Conservation (phyloP, 164 flowering plant genomes). For the Euptelea pleiosperma region DNA sequence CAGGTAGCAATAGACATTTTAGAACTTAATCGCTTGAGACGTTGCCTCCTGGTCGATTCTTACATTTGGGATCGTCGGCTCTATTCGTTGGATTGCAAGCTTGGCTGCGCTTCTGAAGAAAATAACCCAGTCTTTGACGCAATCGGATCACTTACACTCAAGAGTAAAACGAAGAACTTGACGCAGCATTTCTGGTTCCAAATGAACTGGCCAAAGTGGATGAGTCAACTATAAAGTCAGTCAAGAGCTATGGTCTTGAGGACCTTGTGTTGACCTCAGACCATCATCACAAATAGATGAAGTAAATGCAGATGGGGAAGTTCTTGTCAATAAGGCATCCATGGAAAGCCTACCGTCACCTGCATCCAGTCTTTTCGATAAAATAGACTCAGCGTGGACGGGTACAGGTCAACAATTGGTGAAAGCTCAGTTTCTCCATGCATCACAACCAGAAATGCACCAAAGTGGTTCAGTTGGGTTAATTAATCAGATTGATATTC, state of each 20-base stretch:
- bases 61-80: slow-evolving; percentile 78
- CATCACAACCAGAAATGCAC: slow-evolving; percentile 22
- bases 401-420: slow-evolving; percentile 45
- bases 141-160: slow-evolving; percentile 16
- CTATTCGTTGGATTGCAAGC: slow-evolving; percentile 41
- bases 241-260: slow-evolving; percentile 16
- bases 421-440: slow-evolving; percentile 22
- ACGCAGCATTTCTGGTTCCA: slow-evolving; percentile 13
- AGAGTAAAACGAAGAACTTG: slow-evolving; percentile 23
- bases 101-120: slow-evolving; percentile 28
- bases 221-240: not conserved
- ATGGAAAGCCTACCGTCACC: slow-evolving; percentile 35
- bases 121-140: slow-evolving; percentile 20
- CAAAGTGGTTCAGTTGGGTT: slow-evolving; percentile 24
- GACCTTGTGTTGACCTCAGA: slow-evolving; percentile 13
- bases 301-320: slow-evolving; percentile 28
- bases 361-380: slow-evolving; percentile 67
- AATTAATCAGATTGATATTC: slow-evolving; percentile 32
- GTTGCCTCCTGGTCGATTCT: slow-evolving; percentile 60
- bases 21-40: slow-evolving; percentile 69
- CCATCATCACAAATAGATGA: slow-evolving; percentile 28
- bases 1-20: slow-evolving; percentile 48
- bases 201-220: slow-evolving; percentile 12
- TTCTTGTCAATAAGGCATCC: slow-evolving; percentile 19
- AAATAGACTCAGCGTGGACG: slow-evolving; percentile 92